These are phyloP conservation scores for Colletotrichum ledebouriae DNA, from an alignment of 2,329 filamentous ascomycete genomes.

Conservation along the genomic window DNA sequence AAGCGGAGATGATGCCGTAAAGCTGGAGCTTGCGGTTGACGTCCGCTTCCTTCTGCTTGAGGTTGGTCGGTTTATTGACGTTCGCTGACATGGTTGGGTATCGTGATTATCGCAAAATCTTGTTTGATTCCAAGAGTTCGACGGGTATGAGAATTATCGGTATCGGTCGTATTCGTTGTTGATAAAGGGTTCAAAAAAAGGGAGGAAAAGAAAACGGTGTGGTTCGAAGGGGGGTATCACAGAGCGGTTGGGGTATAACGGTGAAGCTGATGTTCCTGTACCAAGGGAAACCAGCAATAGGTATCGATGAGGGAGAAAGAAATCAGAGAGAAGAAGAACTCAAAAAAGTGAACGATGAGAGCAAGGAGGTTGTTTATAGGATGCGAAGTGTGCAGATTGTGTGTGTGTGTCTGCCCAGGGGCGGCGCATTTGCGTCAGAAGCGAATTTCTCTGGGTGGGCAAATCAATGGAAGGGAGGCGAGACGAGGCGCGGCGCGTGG, in stretches of 20 bases:
- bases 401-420: too few relatives aligned
- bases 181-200: slow-evolving; percentile 15
- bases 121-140: not conserved
- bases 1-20: slow-evolving; percentile 90
- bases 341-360: not conserved
- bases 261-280: slow-evolving; percentile 32
- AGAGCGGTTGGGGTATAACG: slow-evolving; percentile 38
- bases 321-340: not conserved
- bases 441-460: slow-evolving; percentile 18
- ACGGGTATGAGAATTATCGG: slow-evolving; percentile 18
- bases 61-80: slow-evolving; percentile 81
- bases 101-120: slow-evolving; percentile 16
- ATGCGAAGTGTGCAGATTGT: slow-evolving; percentile 7
- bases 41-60: slow-evolving; percentile 83
- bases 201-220: slow-evolving; percentile 12
- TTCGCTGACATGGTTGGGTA: slow-evolving; percentile 52
- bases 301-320: slow-evolving; percentile 29
- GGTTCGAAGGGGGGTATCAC: slow-evolving; percentile 34
- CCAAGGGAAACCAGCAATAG: slow-evolving; percentile 30
- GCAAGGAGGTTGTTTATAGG: slow-evolving; percentile 39
- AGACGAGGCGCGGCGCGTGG: slow-evolving; percentile 26
- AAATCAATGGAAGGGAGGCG: slow-evolving; percentile 25
- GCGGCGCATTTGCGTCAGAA: slow-evolving; percentile 33
- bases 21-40: slow-evolving; percentile 95
- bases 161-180: slow-evolving; percentile 4